Conservation (phyloP, 768 basidiomycete genomes). For the Phaffia tasmanica region DNA sequence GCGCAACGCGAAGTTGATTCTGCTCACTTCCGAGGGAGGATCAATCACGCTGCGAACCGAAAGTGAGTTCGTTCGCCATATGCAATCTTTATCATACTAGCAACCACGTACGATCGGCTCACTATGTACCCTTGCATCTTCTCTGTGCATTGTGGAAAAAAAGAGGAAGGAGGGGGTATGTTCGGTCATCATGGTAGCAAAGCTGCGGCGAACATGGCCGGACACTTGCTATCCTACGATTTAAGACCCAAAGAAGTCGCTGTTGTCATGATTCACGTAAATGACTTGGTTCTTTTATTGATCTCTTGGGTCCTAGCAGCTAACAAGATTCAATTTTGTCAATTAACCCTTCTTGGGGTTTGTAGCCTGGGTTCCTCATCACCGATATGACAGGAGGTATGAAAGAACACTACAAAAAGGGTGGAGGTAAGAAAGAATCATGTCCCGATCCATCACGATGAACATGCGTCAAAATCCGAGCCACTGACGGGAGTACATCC, state of each 20-base stretch:
- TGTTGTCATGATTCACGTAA: slow-evolving; percentile 44
- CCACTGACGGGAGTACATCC: background rate
- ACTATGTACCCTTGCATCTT: no score
- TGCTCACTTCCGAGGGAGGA: slow-evolving; percentile 45
- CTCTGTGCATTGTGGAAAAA: no score
- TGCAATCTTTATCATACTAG: no score
- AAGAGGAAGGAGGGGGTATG: slow-evolving; percentile 44
- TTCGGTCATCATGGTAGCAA: slow-evolving; percentile 47
- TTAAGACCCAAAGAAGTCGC: slow-evolving; percentile 40
- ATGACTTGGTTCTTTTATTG: slow-evolving; percentile 25
- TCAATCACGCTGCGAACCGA: slow-evolving; percentile 42
- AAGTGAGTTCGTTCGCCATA: background rate
- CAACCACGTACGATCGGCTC: no score
- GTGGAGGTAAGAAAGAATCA: slow-evolving; percentile 4
- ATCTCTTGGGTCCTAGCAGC: background rate
- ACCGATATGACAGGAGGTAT: slow-evolving; percentile 16
- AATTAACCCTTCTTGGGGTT: background rate
- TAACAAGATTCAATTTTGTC: background rate
- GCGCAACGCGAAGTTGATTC: slow-evolving; percentile 39
- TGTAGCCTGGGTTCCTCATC: slow-evolving; percentile 45
- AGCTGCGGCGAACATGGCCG: slow-evolving; percentile 46
- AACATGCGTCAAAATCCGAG: no score
- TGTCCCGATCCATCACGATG: background rate
- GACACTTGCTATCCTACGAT: slow-evolving; percentile 42
- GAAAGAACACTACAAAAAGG: slow-evolving; percentile 17